Conservation (phyloP, 345 rosid genomes). For the Citrus reticulata region DNA sequence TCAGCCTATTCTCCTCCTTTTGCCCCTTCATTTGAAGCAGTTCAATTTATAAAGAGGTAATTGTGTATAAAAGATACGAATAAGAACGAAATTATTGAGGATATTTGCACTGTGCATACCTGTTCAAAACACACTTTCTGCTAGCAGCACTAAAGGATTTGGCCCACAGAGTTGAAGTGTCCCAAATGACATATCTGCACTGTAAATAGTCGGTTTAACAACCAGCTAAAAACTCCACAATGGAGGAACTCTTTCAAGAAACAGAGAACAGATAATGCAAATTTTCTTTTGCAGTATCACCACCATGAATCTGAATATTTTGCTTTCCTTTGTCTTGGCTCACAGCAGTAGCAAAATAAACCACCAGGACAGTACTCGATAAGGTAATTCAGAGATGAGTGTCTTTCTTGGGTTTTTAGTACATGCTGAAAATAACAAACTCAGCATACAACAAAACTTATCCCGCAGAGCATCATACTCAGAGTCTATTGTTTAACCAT, state of each 20-base stretch:
- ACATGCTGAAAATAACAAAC: background rate
- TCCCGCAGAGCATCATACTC: background rate
- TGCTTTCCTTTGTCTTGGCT: background rate
- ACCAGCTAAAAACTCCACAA: background rate
- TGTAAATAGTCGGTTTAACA: background rate
- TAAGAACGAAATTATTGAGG: background rate
- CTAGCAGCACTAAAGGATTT: background rate
- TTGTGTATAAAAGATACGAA: background rate
- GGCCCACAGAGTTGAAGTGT: background rate
- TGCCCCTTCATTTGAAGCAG: background rate
- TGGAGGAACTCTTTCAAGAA: background rate
- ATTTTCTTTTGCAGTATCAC: background rate
- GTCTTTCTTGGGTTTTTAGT: background rate
- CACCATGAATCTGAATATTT: background rate
- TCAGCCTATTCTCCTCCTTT: constrained; percentile 2
- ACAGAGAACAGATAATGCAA: background rate
- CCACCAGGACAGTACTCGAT: background rate
- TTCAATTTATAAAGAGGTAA: background rate
- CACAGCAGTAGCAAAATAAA: background rate
- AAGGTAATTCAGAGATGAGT: background rate
- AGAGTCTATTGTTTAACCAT: background rate
- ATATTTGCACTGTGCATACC: background rate
- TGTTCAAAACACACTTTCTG: constrained; percentile 1
- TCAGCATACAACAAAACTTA: background rate
- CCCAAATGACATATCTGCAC: background rate